Percentiles rank a stretch among this genome's conserved stretches.
Evolutionary conservation across 2,329 filamentous ascomycete genomes (phyloP).

Genomic region (Metarhizium album): DNA sequence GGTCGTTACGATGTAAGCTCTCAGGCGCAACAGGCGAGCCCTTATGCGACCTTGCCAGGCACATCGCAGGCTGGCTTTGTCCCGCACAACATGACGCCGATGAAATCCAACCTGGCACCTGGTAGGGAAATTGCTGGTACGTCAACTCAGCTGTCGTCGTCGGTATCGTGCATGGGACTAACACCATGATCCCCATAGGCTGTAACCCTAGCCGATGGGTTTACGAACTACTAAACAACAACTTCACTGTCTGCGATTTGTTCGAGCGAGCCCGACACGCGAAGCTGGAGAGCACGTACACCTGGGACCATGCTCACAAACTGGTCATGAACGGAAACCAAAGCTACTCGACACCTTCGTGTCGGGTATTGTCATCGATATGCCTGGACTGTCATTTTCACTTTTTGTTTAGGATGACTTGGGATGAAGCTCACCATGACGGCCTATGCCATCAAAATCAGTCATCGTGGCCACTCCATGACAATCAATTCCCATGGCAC

Average conservation of each 20-base stretch:
- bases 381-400: conserved; percentile 31
- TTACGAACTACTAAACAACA: conserved; percentile 28
- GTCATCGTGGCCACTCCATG: conserved; percentile 23
- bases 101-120: conserved; percentile 20
- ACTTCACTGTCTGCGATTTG: conserved; percentile 25
- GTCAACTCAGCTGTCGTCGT: neutral
- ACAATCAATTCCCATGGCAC: conserved; percentile 27
- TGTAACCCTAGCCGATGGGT: conserved; percentile 31
- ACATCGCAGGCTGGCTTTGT: conserved; percentile 18
- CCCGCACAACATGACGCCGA: conserved; percentile 19
- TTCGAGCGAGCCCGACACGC: conserved; percentile 22
- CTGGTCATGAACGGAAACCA: conserved; percentile 30
- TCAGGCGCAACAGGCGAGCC: conserved; percentile 16
- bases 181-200: conserved; percentile 12
- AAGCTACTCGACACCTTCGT: conserved; percentile 17
- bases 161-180: neutral
- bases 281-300: conserved; percentile 19
- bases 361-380: conserved; percentile 23
- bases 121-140: conserved; percentile 18
- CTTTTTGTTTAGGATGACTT: conserved; percentile 28
- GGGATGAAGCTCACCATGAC: conserved; percentile 18
- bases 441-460: conserved; percentile 21
- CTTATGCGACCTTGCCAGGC: conserved; percentile 24
- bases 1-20: conserved; percentile 17
- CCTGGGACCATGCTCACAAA: conserved; percentile 25